A percentile compares a stretch with the other conserved stretches of the same genome.
Conservation (phyloP, 192 early-diverging fungal genomes). For the Linnemannia schmuckeri region DNA sequence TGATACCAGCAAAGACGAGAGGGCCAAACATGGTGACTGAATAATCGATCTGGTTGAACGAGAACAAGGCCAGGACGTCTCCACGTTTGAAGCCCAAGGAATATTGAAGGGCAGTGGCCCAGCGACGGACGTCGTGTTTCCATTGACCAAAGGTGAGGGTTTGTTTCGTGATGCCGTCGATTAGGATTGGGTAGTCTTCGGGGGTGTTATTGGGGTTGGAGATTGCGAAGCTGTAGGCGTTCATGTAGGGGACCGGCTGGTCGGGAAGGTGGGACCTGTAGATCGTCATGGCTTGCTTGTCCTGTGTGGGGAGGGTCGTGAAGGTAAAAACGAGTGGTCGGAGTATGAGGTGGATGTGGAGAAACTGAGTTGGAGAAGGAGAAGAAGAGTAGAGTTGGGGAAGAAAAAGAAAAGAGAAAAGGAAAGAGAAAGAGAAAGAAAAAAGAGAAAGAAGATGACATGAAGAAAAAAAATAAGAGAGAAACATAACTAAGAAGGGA, state of each 20-base stretch:
- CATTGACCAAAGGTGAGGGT: slow-evolving; percentile 50
- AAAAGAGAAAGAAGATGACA: not conserved
- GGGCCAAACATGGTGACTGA: slow-evolving; percentile 20
- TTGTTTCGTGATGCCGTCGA: slow-evolving; percentile 44
- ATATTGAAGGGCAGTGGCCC: slow-evolving; percentile 59
- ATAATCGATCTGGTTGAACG: slow-evolving; percentile 70
- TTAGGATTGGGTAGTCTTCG: slow-evolving; percentile 51
- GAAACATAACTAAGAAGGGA: not conserved
- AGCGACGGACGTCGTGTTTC: slow-evolving; percentile 16
- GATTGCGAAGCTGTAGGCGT: slow-evolving; percentile 48
- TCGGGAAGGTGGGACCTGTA: slow-evolving; percentile 44
- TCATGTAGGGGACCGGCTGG: slow-evolving; percentile 48
- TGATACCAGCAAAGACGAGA: slow-evolving; percentile 65
- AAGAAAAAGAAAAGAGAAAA: not conserved
- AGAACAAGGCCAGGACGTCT: slow-evolving; percentile 75
- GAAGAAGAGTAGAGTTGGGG: not conserved
- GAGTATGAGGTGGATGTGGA: no score
- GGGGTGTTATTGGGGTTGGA: slow-evolving; percentile 43
- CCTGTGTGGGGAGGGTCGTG: not conserved
- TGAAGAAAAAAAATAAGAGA: not conserved
- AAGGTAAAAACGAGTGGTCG: not conserved
- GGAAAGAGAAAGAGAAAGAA: not conserved
- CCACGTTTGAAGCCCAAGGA: slow-evolving; percentile 67
- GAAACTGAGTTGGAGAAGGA: not conserved
- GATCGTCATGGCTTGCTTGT: slow-evolving; percentile 30